Percentiles rank a stretch among this genome's conserved stretches.
Conservation (phyloP, 2,329 filamentous ascomycete genomes). For the Nothophoma quercina region DNA sequence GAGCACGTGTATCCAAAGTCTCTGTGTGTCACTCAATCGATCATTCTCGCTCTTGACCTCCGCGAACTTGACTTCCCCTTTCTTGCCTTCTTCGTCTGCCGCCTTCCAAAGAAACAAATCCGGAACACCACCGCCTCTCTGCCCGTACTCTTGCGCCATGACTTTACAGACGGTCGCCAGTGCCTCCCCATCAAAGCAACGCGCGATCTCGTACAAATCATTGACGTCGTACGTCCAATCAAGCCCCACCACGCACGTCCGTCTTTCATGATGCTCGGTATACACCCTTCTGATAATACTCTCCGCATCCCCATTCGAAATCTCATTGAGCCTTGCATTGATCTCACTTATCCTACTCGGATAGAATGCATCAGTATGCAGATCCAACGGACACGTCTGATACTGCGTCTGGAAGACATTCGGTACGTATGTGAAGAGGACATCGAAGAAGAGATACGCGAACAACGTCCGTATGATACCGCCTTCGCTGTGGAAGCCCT, state of each 20-base stretch:
- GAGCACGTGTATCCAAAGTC: conserved; percentile 95
- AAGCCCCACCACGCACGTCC: conserved; percentile 88
- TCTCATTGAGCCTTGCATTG: conserved; percentile 83
- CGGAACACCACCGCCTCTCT: conserved; percentile 85
- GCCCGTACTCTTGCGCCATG: conserved; percentile 91
- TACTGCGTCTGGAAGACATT: conserved; percentile 97
- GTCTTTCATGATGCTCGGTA: conserved; percentile 69
- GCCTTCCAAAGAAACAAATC: conserved; percentile 89
- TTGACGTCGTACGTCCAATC: conserved; percentile 86
- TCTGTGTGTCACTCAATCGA: conserved; percentile 91
- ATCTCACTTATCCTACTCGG: conserved; percentile 86
- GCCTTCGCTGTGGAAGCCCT: conserved; percentile 92
- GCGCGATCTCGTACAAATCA: conserved; percentile 80
- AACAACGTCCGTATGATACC: conserved; percentile 87
- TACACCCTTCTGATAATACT: conserved; percentile 73
- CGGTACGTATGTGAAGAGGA: conserved; percentile 90
- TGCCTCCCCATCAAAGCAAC: conserved; percentile 80
- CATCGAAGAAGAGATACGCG: conserved; percentile 88
- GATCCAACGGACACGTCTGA: conserved; percentile 90
- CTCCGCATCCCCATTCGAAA: conserved; percentile 81
- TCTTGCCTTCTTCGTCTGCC: conserved; percentile 34
- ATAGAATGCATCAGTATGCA: conserved; percentile 94
- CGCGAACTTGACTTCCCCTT: conserved; percentile 75
- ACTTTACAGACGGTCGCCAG: conserved; percentile 89
- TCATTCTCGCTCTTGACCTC: conserved; percentile 74